Percentiles rank a stretch among this genome's conserved stretches.
phyloP scores from a whole-genome alignment of 2,329 filamentous ascomycete species.

The Colletotrichum sp. region DNA sequence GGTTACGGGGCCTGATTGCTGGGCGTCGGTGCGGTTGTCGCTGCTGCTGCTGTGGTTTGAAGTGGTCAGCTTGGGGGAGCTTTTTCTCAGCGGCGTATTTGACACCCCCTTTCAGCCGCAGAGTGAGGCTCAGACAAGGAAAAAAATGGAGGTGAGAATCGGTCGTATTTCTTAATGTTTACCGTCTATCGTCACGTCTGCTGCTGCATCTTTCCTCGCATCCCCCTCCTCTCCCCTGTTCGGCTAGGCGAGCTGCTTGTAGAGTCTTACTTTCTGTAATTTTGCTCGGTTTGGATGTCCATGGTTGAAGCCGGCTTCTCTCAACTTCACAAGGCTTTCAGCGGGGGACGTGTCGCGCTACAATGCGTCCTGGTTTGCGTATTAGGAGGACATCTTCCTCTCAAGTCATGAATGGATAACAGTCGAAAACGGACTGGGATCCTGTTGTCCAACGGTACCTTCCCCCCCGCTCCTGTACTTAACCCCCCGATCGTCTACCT shows the following conservation, averaged over 20 bases:
- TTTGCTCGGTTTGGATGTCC: neutral
- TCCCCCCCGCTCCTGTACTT: neutral
- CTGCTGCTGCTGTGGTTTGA: neutral
- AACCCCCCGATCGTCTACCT: neutral
- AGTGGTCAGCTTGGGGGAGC: neutral
- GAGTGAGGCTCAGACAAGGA: neutral
- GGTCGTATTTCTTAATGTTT: neutral
- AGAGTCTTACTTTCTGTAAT: neutral
- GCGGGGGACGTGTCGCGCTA: neutral
- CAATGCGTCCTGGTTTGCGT: neutral
- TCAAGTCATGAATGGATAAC: neutral
- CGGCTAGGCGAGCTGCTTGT: neutral
- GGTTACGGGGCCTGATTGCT: neutral
- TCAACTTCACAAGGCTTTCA: neutral
- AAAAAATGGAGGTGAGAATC: slow-evolving; percentile 16
- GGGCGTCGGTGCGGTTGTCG: neutral
- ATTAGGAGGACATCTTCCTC: neutral
- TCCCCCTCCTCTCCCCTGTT: neutral
- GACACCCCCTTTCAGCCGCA: neutral
- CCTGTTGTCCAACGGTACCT: neutral
- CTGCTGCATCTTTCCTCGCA: neutral
- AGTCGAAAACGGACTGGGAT: neutral
- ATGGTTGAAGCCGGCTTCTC: neutral
- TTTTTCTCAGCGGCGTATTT: neutral
- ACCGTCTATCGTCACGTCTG: neutral